Percentiles rank a stretch among this genome's conserved stretches.
Evolutionary conservation across 148 eudicot genomes (phyloP).

Genomic region (Simmondsia chinensis): DNA sequence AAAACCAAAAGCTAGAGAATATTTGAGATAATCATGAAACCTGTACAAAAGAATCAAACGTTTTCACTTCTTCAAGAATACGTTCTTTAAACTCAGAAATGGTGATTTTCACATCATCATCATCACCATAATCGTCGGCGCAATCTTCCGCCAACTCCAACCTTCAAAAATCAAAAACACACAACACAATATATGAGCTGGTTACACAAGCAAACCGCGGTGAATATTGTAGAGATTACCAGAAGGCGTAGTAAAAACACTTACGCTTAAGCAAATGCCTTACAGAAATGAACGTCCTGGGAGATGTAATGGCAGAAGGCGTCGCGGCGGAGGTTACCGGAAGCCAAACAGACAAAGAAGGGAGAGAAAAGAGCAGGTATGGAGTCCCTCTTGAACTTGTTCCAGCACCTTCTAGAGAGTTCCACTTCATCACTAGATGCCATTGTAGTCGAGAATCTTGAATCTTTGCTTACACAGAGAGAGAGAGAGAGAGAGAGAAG

Average conservation of each 20-base stretch:
- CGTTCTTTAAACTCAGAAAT: slow-evolving; percentile 47
- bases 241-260: too few species aligned
- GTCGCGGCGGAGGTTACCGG: slow-evolving; percentile 47
- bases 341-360: slow-evolving; percentile 60
- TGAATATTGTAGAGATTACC: too few species aligned
- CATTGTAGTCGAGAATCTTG: slow-evolving; percentile 14
- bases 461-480: neutral
- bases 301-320: slow-evolving; percentile 68
- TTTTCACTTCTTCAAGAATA: slow-evolving; percentile 61
- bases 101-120: slow-evolving; percentile 58
- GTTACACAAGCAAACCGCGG: too few species aligned
- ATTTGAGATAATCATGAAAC: slow-evolving; percentile 29
- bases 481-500: neutral
- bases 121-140: slow-evolving; percentile 96
- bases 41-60: slow-evolving; percentile 70
- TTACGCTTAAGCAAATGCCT: slow-evolving; percentile 76
- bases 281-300: slow-evolving; percentile 79
- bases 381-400: slow-evolving; percentile 40
- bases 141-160: slow-evolving; percentile 83
- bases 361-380: slow-evolving; percentile 61
- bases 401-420: slow-evolving; percentile 52
- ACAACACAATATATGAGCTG: too few species aligned
- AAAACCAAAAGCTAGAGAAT: too few species aligned
- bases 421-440: slow-evolving; percentile 42
- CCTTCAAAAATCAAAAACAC: slow-evolving; percentile 31